Evolutionary conservation across 495 filamentous ascomycete species (phyloP), one percentile per base, ranked within the genome.

Genomic region (Terfezia boudieri): DNA sequence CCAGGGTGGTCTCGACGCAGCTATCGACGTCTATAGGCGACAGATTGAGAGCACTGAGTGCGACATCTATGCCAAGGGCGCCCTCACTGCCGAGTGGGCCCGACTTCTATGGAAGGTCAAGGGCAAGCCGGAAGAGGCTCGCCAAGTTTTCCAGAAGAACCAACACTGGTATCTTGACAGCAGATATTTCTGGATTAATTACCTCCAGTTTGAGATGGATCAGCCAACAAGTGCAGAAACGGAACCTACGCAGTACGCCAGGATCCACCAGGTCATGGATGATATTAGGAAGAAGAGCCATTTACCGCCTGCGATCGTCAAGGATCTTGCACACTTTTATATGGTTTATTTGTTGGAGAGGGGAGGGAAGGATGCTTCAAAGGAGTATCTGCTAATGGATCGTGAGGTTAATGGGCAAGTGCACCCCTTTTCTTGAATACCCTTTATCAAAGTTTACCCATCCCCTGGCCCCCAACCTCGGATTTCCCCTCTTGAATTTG

Each of bases 181-280:
- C 62, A 75, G 77, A n/a, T 74, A 80, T 22, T 99, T 99, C 76
- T 96, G 88, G 89, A 74, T 78, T 55, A 83, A 79, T 65, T 99
- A 84, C 68, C 74, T 96, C 10, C 70, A 79, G 52, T 94, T 99
- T 58, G 90, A 99, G 71, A 71, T 93, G 43, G 79, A 84, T 38
- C 92, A 95, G 63, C 83, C 86, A 9, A 86, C 84, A 3, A 82
- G 71, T 55, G 67, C 71, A 0, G 74, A 74, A 37, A 75, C 74
- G 2, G 85, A 93, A 60, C 50, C 67, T 0, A 69, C 75, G 53
- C 81, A 86, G 52, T 80, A 81, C 49, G 73, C 77, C 52, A 78
- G 79, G 22, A 81, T 96, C 64, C 84, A 84, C 66, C 72, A 79
- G 38, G 83, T 99, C n/a, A 73, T 83, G 58, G 73, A 84, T 38